These are phyloP conservation scores for Luffa aegyptiaca DNA, from an alignment of 306 rosid genomes.

Conservation along the genomic window DNA sequence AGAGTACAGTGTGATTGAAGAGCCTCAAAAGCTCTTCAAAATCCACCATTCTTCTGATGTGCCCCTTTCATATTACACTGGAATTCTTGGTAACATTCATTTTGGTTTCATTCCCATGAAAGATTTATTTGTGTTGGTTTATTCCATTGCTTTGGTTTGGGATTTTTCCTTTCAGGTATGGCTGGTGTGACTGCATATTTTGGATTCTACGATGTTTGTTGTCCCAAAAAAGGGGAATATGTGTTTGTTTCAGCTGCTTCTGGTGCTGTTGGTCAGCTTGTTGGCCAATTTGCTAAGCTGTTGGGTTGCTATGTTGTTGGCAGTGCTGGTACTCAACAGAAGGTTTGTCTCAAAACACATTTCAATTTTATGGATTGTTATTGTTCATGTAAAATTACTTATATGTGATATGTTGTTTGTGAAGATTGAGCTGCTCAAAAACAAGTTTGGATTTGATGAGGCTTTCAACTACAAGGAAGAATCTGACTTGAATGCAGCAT, in stretches of 20 bases:
- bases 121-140: no score
- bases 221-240: not conserved
- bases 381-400: not conserved
- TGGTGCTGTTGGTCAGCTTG: not conserved
- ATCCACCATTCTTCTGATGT: constrained; percentile 34
- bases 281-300: not conserved
- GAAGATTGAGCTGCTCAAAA: not conserved
- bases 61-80: constrained; percentile 53
- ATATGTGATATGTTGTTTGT: not conserved
- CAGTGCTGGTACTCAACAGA: not conserved
- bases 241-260: not conserved
- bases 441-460: not conserved
- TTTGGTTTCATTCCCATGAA: no score
- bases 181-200: not conserved
- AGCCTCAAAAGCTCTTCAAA: constrained; percentile 23
- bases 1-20: constrained; percentile 33
- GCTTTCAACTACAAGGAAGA: not conserved
- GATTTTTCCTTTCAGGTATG: not conserved
- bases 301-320: not conserved
- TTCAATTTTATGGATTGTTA: no score
- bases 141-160: no score
- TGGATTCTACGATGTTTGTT: not conserved
- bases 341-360: not conserved
- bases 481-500: not conserved
- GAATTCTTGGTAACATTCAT: constrained; percentile 33